Evolutionary conservation across 2,329 filamentous ascomycete species (phyloP).

Genomic region (Aureobasidium melanogenum): DNA sequence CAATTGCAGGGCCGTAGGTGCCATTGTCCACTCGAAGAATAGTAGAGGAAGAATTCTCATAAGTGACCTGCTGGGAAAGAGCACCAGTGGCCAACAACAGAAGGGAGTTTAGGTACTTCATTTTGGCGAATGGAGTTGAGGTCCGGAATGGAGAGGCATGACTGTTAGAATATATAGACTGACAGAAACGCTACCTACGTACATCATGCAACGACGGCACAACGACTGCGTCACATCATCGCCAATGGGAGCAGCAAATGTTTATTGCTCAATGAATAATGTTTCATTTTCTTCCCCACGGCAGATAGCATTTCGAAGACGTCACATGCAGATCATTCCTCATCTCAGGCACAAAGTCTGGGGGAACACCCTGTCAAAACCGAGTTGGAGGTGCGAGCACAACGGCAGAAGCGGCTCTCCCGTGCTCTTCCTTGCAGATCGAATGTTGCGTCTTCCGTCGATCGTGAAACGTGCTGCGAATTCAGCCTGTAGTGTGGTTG

Average conservation of each 20-base stretch:
- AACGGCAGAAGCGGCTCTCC: not conserved
- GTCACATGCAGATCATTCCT: not conserved
- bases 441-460: not conserved
- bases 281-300: not conserved
- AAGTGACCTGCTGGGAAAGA: conserved; percentile 17
- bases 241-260: not conserved
- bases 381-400: not conserved
- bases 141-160: not conserved
- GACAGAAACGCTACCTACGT: not conserved
- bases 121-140: not conserved
- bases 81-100: conserved; percentile 9
- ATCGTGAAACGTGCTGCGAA: not conserved
- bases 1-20: conserved; percentile 38
- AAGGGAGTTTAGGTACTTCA: conserved; percentile 6
- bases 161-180: not conserved
- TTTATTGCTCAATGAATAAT: not conserved
- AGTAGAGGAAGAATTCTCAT: conserved; percentile 23
- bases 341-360: not conserved
- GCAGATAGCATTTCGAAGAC: not conserved
- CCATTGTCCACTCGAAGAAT: conserved; percentile 37
- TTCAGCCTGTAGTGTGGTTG: not conserved
- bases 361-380: conserved; percentile 2
- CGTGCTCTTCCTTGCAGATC: conserved; percentile 3
- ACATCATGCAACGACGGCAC: not conserved
- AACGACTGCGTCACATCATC: not conserved